phyloP scores from a whole-genome alignment of 306 rosid species.

The Quercus parvula region DNA sequence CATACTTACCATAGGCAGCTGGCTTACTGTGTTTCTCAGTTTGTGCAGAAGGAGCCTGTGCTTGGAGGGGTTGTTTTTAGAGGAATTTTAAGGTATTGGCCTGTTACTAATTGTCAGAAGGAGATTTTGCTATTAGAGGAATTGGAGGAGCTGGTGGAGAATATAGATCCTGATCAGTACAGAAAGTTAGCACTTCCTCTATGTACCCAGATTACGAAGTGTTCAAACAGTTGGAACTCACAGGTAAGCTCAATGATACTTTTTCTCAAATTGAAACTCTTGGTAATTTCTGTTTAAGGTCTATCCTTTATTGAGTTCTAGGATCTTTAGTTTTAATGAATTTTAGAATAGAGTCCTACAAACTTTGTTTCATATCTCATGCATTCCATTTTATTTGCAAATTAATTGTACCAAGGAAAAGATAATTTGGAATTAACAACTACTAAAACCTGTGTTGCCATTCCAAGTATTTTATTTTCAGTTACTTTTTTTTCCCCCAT shows the following conservation, averaged over 20 bases:
- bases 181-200: conserved; percentile 77
- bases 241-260: conserved; percentile 43
- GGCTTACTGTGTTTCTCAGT: conserved; percentile 78
- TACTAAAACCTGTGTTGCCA: not conserved
- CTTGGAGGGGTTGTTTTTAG: conserved; percentile 78
- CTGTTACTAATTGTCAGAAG: conserved; percentile 70
- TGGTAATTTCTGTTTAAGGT: not conserved
- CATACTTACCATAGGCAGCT: conserved; percentile 63
- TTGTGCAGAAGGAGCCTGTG: conserved; percentile 85
- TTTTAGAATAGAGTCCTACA: no score
- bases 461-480: not conserved
- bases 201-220: conserved; percentile 60
- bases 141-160: conserved; percentile 79
- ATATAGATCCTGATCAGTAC: conserved; percentile 65
- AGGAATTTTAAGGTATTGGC: conserved; percentile 82
- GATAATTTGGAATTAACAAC: not conserved
- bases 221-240: conserved; percentile 77
- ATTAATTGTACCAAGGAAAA: not conserved
- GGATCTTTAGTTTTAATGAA: not conserved
- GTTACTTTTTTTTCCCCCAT: not conserved
- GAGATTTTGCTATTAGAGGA: conserved; percentile 71
- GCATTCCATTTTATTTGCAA: not conserved
- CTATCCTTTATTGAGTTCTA: not conserved
- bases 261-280: not conserved
- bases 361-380: not conserved